These are phyloP conservation scores for Fusarium pseudocircinatum DNA, from an alignment of 2,329 filamentous ascomycete species.

Conservation along the genomic window DNA sequence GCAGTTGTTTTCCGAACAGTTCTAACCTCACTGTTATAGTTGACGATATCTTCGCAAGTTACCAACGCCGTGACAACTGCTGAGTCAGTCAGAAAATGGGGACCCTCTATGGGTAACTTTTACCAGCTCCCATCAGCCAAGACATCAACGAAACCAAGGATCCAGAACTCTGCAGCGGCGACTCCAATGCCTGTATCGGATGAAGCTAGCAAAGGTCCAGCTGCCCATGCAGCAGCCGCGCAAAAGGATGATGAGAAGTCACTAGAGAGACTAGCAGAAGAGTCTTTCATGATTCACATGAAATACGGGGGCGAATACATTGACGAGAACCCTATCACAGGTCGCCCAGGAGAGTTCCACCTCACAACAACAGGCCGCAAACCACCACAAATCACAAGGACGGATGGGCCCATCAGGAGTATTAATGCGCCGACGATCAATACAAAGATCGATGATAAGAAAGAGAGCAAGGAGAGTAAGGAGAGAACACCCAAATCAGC, in stretches of 20 bases:
- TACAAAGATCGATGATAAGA: slow-evolving; percentile 57
- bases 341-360: slow-evolving; percentile 72
- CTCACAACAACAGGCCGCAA: slow-evolving; percentile 69
- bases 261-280: slow-evolving; percentile 62
- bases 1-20: not conserved
- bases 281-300: slow-evolving; percentile 66
- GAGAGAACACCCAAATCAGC: slow-evolving; percentile 56
- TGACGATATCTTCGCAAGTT: slow-evolving; percentile 65
- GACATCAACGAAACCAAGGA: slow-evolving; percentile 41
- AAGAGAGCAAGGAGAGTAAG: slow-evolving; percentile 58
- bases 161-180: slow-evolving; percentile 55
- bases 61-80: slow-evolving; percentile 62
- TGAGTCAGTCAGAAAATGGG: slow-evolving; percentile 63
- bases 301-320: slow-evolving; percentile 71
- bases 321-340: slow-evolving; percentile 74
- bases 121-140: slow-evolving; percentile 55
- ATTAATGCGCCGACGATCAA: slow-evolving; percentile 51
- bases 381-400: slow-evolving; percentile 46
- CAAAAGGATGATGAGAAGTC: slow-evolving; percentile 53
- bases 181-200: slow-evolving; percentile 58
- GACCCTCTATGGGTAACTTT: slow-evolving; percentile 62
- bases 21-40: slow-evolving; percentile 48
- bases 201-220: slow-evolving; percentile 40
- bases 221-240: slow-evolving; percentile 30
- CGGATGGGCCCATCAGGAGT: slow-evolving; percentile 46